Percentiles rank a stretch among this genome's conserved stretches.
phyloP scores from a whole-genome alignment of 1,284 basidiomycete species.

The Ceratobasidium sp. region DNA sequence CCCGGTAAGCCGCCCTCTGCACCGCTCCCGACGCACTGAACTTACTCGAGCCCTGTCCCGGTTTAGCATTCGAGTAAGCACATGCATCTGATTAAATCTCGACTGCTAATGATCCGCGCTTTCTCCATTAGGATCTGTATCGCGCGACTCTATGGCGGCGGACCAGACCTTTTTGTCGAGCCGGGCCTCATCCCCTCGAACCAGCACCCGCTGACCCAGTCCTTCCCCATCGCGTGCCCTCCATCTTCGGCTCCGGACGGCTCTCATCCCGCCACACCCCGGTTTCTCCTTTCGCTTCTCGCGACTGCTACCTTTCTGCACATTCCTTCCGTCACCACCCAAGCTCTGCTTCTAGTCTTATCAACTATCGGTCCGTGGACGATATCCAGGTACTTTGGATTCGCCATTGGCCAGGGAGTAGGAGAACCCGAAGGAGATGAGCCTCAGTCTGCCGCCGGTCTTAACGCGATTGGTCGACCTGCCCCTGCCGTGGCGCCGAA shows the following conservation, averaged over 20 bases:
- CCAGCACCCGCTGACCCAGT: conserved; percentile 73
- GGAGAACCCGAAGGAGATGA: conserved; percentile 62
- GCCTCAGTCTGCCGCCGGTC: conserved; percentile 63
- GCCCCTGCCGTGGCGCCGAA: conserved; percentile 50
- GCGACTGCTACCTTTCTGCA: conserved; percentile 89
- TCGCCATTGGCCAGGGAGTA: conserved; percentile 82
- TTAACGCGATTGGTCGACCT: conserved; percentile 73
- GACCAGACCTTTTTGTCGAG: conserved; percentile 75
- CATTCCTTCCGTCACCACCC: conserved; percentile 78
- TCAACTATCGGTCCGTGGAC: conserved; percentile 84
- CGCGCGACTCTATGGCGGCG: conserved; percentile 85
- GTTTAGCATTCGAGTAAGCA: conserved; percentile 70
- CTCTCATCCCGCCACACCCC: conserved; percentile 79
- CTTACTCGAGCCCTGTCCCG: conserved; percentile 38
- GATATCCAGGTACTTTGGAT: conserved; percentile 79
- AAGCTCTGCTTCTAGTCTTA: conserved; percentile 77
- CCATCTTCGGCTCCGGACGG: conserved; percentile 58
- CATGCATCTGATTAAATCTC: conserved; percentile 37
- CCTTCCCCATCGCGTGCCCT: conserved; percentile 59
- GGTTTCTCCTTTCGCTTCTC: conserved; percentile 85
- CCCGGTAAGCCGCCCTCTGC: conserved; percentile 63
- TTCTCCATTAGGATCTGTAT: conserved; percentile 72
- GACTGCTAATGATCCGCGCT: conserved; percentile 7
- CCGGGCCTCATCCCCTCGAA: conserved; percentile 73
- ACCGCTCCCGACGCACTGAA: conserved; percentile 1